Base-by-base conservation (phyloP, 139 green algal species). In the Haematococcus sp. region DNA sequence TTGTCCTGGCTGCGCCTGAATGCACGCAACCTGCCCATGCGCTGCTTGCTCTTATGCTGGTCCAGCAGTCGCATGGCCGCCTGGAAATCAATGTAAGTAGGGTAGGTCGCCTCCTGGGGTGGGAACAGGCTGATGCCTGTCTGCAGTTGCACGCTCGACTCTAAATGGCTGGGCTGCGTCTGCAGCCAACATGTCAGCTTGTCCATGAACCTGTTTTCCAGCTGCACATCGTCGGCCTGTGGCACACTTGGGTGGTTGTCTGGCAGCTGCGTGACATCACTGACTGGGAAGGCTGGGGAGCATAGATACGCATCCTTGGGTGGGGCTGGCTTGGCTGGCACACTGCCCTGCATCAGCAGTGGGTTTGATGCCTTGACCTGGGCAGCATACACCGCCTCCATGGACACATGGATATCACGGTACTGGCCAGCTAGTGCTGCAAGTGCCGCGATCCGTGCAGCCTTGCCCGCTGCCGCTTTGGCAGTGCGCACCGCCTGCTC, bases 81-180 rank as follows among this genome's bases (percentile, higher is more conserved):
- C 40, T 81, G 70, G 25, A 82, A 82, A 59, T 85, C 75, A 0
- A 85, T 75, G 58, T 80, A 85, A 5, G 80, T 85, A 28, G 80
- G 80, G 71, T 85, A 80, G 19, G 66, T 25, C 0, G 80, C 80
- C 66, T 85, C 80, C n/a, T 58, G 70, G 20, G 52, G 52, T 11
- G 68, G 80, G 67, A 79, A 85, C 19, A 85, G 71, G 25, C 67
- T 76, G 58, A 85, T 68, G 67, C 71, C 75, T 13, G 70, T 51
- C 68, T 68, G 49, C 67, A 80, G 58, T 27, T 59, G 46, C 33
- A 11, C 56, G 67, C 67, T 80, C 27, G 44, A 71, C 75, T 85
- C 80, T 1, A 85, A 44, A 60, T 85, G 80, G 51, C 25, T 77
- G 16, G 80, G 80, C 66, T 77, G 75, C 35, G 61, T 34, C 64